Base-by-base conservation (phyloP, 257 asterid genomes). In the Solanum okadae region DNA sequence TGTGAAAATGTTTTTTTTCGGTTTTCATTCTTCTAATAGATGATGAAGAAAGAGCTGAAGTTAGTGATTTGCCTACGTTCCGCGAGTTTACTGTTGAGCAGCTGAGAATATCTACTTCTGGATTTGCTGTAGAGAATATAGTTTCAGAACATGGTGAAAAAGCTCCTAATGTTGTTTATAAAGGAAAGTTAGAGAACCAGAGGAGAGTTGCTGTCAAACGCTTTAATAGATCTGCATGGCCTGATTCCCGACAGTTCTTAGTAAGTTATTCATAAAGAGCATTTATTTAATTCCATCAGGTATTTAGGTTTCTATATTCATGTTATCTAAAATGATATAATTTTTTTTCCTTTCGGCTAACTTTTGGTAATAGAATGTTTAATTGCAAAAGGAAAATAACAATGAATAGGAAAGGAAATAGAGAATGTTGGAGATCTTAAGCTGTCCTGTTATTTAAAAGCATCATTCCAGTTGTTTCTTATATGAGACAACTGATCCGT, bases 141-240 rank as follows among this genome's bases (percentile, higher is more conserved):
- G 98, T 96, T 61, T 96, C 99, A 37, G 99, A 95, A 88, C 98
- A 96, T 73, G 99, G 98, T 61, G 99, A 96, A 93, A 95, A 96
- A 91, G 99, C 99, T 34, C 99, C 98, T 3, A 96, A 96, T 73
- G 75, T 86, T 77, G 88, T 86, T 86, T 86, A 86, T 73, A 86
- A 86, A 35, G 88, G 85, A 1, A 96, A 94, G 93, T 87, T 95
- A 92, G 99, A 95, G 49, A 95, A 95, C 89, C 98, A 96, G 93
- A 91, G 92, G 92, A 91, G 96, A 29, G 89, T 96, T 89, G 99
- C 98, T 84, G 99, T 96, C 89, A 96, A 96, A 91, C 98, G 98
- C 89, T 96, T 96, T 89, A 95, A 95, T 91, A 92, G 97, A 88
- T 93, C 96, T 49, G 88, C 88, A 49, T 86, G 88, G 88, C 88